Evolutionary conservation across 495 filamentous ascomycete species (phyloP), one percentile per base, ranked within the genome.

Genomic region (Aspergillus panamensis): DNA sequence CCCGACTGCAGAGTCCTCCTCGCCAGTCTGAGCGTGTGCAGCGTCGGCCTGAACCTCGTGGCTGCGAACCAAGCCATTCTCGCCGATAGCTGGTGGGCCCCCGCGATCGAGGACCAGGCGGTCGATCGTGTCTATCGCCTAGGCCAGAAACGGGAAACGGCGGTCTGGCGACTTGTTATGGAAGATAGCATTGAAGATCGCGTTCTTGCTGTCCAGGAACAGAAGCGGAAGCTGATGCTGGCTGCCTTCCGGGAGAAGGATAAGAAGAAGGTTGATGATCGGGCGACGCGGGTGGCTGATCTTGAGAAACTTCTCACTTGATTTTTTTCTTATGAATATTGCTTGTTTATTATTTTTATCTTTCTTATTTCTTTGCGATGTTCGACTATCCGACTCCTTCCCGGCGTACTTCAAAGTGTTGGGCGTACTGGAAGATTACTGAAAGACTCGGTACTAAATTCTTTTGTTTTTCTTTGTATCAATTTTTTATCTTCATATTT

Each of bases 101-200:
- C 91, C 0, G 92, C 91, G 0, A 92, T 96, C 57, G 92, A 97
- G 69, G 91, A 96, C 64, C 92, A 97, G 65, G 92, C 92, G 25
- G 82, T 96, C 3, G 92, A 97, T 66, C 85, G 92, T 1, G 92
- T 96, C 16, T 90, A 96, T 60, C 79, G 92, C 4, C 80, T 96
- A 0, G 92, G 92, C 3, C 92, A 97, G 72, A 92, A 79, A 53
- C 78, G 86, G 31, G 82, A 85, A 59, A 88, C 85, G 0, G 90
- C 84, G 1, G 88, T 96, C 6, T 93, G 88, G 81, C 77, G 91
- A 53, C 72, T 96, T 6, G 82, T 96, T 0, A 87, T 96, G 80
- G 88, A 96, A 54, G 83, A 79, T 16, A 90, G 80, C 19, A 84
- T 97, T n/a, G 92, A 97, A 69, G 89, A 96, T 64, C 77, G 85